These are phyloP conservation scores for Solanum habrochaites DNA, from an alignment of 257 asterid genomes.

Conservation along the genomic window DNA sequence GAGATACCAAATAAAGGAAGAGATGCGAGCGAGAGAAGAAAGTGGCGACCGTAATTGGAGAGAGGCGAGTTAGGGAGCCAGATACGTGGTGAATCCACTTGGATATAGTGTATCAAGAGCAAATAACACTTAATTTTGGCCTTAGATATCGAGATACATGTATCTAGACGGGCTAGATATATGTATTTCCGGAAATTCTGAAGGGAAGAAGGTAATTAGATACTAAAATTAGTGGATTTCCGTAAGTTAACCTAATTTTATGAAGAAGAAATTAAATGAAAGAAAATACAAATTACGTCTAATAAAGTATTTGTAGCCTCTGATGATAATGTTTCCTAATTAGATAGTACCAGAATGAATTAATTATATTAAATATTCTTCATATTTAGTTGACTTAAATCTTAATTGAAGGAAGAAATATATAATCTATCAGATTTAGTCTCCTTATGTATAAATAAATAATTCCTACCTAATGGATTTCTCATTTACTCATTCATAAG, in stretches of 20 bases:
- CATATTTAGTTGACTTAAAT: not conserved
- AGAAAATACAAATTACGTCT: not conserved
- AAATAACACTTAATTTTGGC: no score
- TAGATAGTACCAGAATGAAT: not conserved
- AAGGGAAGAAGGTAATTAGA: not conserved
- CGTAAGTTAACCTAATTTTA: not conserved
- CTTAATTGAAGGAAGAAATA: not conserved
- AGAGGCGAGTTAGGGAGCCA: not conserved
- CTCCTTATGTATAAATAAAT: not conserved
- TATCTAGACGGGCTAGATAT: not conserved
- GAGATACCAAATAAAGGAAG: no score
- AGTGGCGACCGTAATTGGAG: no score
- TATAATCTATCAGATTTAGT: not conserved
- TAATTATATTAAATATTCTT: not conserved
- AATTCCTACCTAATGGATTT: not conserved
- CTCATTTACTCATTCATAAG: not conserved
- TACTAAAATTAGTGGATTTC: no score
- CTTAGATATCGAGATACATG: not conserved
- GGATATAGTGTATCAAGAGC: no score
- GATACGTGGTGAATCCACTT: no score
- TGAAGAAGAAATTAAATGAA: not conserved
- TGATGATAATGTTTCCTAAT: not conserved
- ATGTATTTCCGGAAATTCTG: not conserved
- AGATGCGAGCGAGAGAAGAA: not conserved
- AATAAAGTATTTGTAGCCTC: not conserved